Base-by-base conservation (phyloP, 257 asterid species). In the Petunia axillaris region DNA sequence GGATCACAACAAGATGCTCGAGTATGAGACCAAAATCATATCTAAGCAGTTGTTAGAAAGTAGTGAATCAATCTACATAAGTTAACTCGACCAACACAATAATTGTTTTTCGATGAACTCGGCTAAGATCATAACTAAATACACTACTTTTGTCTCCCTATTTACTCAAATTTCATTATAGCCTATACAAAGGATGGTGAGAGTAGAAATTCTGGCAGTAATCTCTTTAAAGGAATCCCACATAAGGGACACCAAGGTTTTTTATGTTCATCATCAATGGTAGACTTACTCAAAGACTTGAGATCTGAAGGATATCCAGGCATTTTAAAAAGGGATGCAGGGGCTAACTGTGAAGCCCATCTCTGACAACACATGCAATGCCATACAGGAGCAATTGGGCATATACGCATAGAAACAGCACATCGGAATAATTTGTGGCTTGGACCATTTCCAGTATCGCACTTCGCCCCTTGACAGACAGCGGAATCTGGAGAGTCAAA, bases 161-260 rank as follows among this genome's bases (percentile, higher is more conserved):
- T 50, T 50, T 35, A 73, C 78, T 73, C 4, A 4, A 73, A 57
- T 15, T 57, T 57, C 63, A 15, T 14, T 15, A 3, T 3, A 57
- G 36, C 36, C 65, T 85, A 93, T 16, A 90, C 89, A 39, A 96
- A 90, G 74, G 92, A 87, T 44, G 97, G 90, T 3, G 96, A 90
- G 64, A 95, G 95, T 60, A 89, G 82, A 80, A 88, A 83, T 44
- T 85, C 94, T 52, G 96, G 97, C 67, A 87, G 97, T 81, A 78
- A 84, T 87, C 95, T 88, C 84, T 91, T 97, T 43, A 93, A 65
- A 81, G 93, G 94, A 86, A 88, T 88, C 79, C 99, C 98, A 75
- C 99, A 93, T 64, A 90, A 89, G 78, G 96, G 93, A 79, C 98
- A 95, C n/a, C 87, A 84, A 65, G 98, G 97, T 79, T 86, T 81